Conservation (phyloP, 2,329 filamentous ascomycete species). For the Paecilomyces fulvus region DNA sequence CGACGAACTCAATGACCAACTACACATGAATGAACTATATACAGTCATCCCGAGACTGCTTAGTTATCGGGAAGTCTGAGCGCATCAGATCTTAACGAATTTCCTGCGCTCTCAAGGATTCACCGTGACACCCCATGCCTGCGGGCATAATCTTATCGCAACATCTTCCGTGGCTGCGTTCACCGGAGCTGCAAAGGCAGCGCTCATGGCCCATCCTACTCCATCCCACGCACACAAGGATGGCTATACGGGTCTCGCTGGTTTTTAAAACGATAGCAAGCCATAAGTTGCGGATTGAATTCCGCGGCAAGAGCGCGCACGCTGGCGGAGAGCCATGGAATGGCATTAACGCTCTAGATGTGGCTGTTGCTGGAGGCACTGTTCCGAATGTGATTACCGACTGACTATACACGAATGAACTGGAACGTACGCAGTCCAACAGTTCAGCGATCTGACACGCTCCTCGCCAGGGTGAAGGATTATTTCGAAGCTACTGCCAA, state of each 20-base stretch:
- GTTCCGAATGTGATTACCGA: constrained; percentile 48
- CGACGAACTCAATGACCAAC: too few relatives aligned
- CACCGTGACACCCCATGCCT: constrained; percentile 29
- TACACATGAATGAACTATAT: constrained; percentile 9
- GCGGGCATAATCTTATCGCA: constrained; percentile 21
- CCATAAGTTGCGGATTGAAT: constrained; percentile 18
- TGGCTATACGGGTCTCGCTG: background rate
- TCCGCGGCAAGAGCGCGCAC: constrained; percentile 43
- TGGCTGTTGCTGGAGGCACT: constrained; percentile 41
- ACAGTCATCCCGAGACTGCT: constrained; percentile 36
- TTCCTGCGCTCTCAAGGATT: constrained; percentile 32
- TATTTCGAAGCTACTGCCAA: constrained; percentile 11
- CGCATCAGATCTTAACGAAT: constrained; percentile 36
- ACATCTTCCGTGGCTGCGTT: constrained; percentile 18
- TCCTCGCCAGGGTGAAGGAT: constrained; percentile 7
- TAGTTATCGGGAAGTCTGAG: constrained; percentile 41
- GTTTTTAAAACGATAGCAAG: background rate
- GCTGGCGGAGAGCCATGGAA: constrained; percentile 45
- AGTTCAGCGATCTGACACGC: constrained; percentile 21
- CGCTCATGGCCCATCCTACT: constrained; percentile 28
- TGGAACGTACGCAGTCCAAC: constrained; percentile 33
- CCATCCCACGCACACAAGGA: constrained; percentile 3
- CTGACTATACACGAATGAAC: constrained; percentile 33
- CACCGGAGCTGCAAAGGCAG: constrained; percentile 13
- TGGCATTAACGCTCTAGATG: constrained; percentile 48